Evolutionary conservation across 345 rosid genomes (phyloP).

Genomic region (Eutrema yunnanense): DNA sequence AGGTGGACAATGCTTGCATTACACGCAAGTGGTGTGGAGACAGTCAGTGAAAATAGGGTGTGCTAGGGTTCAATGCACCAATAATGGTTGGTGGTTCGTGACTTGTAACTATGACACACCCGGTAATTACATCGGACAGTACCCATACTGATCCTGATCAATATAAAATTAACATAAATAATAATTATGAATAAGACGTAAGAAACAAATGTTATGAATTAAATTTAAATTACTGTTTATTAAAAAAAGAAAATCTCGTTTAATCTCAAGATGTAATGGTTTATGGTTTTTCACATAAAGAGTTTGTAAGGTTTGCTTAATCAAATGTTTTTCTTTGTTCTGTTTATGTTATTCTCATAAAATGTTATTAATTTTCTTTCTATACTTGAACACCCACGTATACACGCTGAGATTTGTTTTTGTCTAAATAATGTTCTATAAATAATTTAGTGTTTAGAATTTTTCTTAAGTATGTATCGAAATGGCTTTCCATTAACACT

Average conservation of each 20-base stretch:
- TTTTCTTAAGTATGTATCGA: too few species aligned
- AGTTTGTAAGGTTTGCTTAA: background rate
- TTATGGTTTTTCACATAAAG: background rate
- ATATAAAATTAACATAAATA: background rate
- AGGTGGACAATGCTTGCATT: constrained; percentile 49
- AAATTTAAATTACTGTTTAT: background rate
- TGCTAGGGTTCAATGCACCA: constrained; percentile 55
- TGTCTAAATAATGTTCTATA: too few species aligned
- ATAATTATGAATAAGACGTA: background rate
- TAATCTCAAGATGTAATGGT: background rate
- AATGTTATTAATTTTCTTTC: background rate
- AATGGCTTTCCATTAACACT: too few species aligned
- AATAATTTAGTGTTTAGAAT: too few species aligned
- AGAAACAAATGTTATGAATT: background rate
- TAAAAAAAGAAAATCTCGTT: background rate
- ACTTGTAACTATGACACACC: constrained; percentile 51
- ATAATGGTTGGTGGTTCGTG: constrained; percentile 43
- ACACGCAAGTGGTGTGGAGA: constrained; percentile 75
- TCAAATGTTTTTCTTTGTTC: background rate
- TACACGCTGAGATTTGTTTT: too few species aligned
- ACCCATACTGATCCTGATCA: constrained; percentile 18
- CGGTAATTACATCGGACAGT: constrained; percentile 38
- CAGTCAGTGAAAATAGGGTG: constrained; percentile 49
- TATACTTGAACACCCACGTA: too few species aligned
- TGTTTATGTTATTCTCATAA: background rate